phyloP scores from a whole-genome alignment of 2,329 filamentous ascomycete species.

The Xylaria sp. region DNA sequence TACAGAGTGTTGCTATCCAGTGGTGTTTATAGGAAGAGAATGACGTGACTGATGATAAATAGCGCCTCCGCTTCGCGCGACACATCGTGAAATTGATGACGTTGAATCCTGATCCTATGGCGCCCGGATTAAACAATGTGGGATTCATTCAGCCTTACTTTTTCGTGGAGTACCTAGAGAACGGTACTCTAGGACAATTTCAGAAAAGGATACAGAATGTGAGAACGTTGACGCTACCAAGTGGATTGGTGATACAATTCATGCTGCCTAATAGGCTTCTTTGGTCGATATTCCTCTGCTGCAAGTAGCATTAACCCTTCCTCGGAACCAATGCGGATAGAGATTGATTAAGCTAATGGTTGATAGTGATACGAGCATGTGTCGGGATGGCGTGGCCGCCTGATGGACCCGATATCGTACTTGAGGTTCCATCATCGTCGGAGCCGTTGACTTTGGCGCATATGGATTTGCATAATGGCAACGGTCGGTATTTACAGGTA shows the following conservation, averaged over 20 bases:
- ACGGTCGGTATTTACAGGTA: neutral
- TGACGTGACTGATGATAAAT: neutral
- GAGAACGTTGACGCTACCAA: neutral
- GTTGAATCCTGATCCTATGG: constrained; percentile 11
- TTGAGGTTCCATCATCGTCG: neutral
- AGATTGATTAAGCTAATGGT: neutral
- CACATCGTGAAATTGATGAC: constrained; percentile 1
- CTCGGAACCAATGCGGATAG: neutral
- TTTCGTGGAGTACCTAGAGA: neutral
- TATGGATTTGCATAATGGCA: constrained; percentile 1
- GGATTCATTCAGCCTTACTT: constrained; percentile 1
- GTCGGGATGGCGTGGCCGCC: constrained; percentile 14
- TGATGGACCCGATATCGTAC: neutral
- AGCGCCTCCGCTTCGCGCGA: constrained; percentile 8
- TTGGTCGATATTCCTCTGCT: constrained; percentile 6
- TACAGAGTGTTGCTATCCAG: neutral
- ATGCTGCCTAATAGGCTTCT: constrained; percentile 11
- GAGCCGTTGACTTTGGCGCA: constrained; percentile 1
- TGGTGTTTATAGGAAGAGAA: neutral
- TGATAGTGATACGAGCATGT: constrained; percentile 6
- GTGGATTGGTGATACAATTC: constrained; percentile 8
- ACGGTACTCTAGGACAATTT: neutral
- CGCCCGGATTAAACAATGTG: neutral
- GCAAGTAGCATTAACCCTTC: neutral
- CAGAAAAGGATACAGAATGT: constrained; percentile 5